These are phyloP conservation scores for Solanum lycopersicoides DNA, from an alignment of 257 asterid species.

Conservation along the genomic window DNA sequence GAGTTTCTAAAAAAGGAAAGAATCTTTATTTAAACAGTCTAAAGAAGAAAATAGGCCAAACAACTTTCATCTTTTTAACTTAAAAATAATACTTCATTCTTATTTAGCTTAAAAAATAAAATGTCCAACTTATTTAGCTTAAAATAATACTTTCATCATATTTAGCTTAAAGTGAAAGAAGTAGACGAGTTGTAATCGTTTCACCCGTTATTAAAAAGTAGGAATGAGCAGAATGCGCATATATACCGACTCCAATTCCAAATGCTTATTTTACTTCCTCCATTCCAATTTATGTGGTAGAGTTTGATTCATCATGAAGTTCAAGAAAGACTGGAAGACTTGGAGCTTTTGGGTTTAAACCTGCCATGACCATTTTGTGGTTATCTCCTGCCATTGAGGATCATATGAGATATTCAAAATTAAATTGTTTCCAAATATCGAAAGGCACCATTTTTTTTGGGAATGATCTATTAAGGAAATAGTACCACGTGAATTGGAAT, in stretches of 20 bases:
- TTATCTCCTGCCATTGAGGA: background rate
- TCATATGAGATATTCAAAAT: background rate
- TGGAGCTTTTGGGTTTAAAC: background rate
- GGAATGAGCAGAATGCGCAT: background rate
- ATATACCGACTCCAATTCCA: background rate
- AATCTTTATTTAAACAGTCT: too few species aligned
- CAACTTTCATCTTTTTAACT: too few species aligned
- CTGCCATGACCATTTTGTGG: background rate
- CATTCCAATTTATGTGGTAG: background rate
- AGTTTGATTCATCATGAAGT: background rate
- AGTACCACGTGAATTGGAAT: background rate
- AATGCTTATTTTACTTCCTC: background rate
- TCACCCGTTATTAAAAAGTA: background rate
- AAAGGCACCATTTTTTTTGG: background rate
- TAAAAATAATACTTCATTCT: too few species aligned
- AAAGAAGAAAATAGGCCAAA: too few species aligned
- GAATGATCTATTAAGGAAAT: background rate
- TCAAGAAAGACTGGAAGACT: background rate
- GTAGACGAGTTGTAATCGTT: background rate
- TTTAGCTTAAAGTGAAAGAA: background rate
- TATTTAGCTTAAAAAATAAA: too few species aligned
- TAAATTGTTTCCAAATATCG: background rate
- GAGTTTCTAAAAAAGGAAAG: too few species aligned
- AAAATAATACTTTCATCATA: too few species aligned
- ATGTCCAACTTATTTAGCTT: too few species aligned